Evolutionary conservation across 1,284 basidiomycete species (phyloP).

Genomic region (Apiotrichum porosum): DNA sequence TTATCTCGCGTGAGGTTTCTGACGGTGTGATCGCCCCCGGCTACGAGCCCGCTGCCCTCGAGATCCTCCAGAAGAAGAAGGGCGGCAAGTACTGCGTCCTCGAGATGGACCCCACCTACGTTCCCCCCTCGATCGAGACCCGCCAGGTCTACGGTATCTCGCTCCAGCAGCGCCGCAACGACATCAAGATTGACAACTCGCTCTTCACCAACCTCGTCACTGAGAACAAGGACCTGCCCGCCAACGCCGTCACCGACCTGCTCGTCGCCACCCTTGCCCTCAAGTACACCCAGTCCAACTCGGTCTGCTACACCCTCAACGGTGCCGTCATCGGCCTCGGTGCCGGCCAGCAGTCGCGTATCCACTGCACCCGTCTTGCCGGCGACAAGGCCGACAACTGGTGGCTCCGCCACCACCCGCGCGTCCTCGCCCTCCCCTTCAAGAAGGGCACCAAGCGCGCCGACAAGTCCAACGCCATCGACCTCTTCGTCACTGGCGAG

Average conservation of each 20-base stretch:
- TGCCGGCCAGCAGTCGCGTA: slow-evolving; percentile 96
- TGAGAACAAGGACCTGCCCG: slow-evolving; percentile 74
- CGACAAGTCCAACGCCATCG: slow-evolving; percentile 97
- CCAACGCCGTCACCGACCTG: slow-evolving; percentile 71
- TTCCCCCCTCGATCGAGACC: slow-evolving; percentile 74
- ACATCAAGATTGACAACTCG: slow-evolving; percentile 75
- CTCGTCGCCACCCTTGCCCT: slow-evolving; percentile 93
- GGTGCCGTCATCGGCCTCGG: slow-evolving; percentile 94
- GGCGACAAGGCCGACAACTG: slow-evolving; percentile 98
- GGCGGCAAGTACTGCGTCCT: slow-evolving; percentile 98
- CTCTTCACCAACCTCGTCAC: slow-evolving; percentile 87
- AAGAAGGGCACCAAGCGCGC: slow-evolving; percentile 93
- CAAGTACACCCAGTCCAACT: slow-evolving; percentile 99
- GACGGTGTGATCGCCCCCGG: slow-evolving; percentile 97
- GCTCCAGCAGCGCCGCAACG: slow-evolving; percentile 87
- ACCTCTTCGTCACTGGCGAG: slow-evolving; percentile 90
- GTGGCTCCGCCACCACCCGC: slow-evolving; percentile 97
- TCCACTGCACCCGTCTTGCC: slow-evolving; percentile 97
- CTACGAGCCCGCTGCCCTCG: slow-evolving; percentile 81
- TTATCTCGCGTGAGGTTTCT: slow-evolving; percentile 96
- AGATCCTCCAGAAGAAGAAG: slow-evolving; percentile 93
- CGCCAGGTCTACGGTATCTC: slow-evolving; percentile 92
- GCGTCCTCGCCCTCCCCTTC: slow-evolving; percentile 65
- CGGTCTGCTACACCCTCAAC: slow-evolving; percentile 90
- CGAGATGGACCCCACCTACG: slow-evolving; percentile 78